These are phyloP conservation scores for Streptanthus diversifolius DNA, from an alignment of 345 rosid genomes.

Conservation along the genomic window DNA sequence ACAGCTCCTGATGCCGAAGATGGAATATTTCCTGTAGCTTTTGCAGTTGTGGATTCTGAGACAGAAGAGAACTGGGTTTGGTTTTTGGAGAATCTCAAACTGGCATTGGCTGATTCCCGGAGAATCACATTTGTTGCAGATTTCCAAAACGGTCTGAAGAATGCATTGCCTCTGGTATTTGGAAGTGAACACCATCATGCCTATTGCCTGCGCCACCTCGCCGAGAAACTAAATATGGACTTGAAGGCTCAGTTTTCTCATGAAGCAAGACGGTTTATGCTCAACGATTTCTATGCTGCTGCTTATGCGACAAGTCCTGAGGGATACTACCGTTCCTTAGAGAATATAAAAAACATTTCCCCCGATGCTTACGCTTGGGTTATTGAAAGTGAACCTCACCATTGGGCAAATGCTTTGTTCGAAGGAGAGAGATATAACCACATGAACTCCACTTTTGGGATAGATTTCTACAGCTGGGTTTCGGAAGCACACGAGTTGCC, in stretches of 20 bases:
- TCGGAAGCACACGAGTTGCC: conserved; percentile 83
- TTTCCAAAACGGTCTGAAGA: conserved; percentile 64
- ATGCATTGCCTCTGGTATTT: conserved; percentile 58
- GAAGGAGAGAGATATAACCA: conserved; percentile 77
- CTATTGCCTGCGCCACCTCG: conserved; percentile 73
- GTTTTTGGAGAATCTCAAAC: conserved; percentile 68
- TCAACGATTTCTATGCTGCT: conserved; percentile 71
- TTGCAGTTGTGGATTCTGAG: conserved; percentile 76
- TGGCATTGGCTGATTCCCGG: conserved; percentile 47
- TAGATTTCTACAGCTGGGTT: conserved; percentile 81
- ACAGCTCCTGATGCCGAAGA: conserved; percentile 74
- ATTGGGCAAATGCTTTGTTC: conserved; percentile 80
- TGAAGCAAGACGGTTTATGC: conserved; percentile 80
- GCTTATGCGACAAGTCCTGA: conserved; percentile 63
- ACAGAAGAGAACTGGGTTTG: conserved; percentile 82
- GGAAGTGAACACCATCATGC: conserved; percentile 54
- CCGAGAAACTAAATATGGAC: conserved; percentile 68
- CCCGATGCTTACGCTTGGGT: conserved; percentile 83
- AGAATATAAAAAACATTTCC: conserved; percentile 68
- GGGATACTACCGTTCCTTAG: conserved; percentile 53
- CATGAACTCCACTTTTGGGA: conserved; percentile 70
- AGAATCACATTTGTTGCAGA: conserved; percentile 79
- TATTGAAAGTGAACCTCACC: conserved; percentile 73
- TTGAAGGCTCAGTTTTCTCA: conserved; percentile 83
- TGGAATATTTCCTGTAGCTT: conserved; percentile 75